phyloP scores from a whole-genome alignment of 2,329 filamentous ascomycete genomes.

The Geosmithia putterillii region DNA sequence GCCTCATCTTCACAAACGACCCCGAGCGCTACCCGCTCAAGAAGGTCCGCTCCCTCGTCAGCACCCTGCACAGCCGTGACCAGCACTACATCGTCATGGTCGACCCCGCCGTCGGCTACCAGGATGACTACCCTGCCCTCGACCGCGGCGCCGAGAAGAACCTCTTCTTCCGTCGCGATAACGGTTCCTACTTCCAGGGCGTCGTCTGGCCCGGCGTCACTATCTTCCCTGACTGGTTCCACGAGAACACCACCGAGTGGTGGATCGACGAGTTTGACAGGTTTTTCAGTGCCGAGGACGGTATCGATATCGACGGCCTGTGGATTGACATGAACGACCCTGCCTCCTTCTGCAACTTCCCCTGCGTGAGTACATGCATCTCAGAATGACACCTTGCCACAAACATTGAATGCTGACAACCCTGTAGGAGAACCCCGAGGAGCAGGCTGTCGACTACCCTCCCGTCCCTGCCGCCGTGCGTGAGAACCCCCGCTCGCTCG shows the following conservation, averaged over 20 bases:
- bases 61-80: constrained; percentile 51
- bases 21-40: constrained; percentile 53
- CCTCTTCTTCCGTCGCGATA: constrained; percentile 34
- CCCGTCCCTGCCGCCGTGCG: constrained; percentile 52
- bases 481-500: constrained; percentile 48
- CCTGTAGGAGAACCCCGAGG: constrained; percentile 13
- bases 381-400: too few relatives aligned
- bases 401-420: too few relatives aligned
- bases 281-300: constrained; percentile 52
- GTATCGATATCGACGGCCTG: constrained; percentile 64
- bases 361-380: too few relatives aligned
- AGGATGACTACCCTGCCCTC: constrained; percentile 31
- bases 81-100: constrained; percentile 71
- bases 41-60: constrained; percentile 52
- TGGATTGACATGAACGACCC: constrained; percentile 61
- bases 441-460: constrained; percentile 29
- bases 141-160: constrained; percentile 28
- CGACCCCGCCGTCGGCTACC: constrained; percentile 51
- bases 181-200: constrained; percentile 46
- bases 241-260: constrained; percentile 48
- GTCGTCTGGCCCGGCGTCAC: constrained; percentile 70
- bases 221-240: constrained; percentile 69
- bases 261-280: constrained; percentile 56
- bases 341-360: constrained; percentile 15
- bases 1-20: constrained; percentile 48